Evolutionary conservation across 2,329 filamentous ascomycete genomes (phyloP).

Genomic region (Mycocentrospora acerina): DNA sequence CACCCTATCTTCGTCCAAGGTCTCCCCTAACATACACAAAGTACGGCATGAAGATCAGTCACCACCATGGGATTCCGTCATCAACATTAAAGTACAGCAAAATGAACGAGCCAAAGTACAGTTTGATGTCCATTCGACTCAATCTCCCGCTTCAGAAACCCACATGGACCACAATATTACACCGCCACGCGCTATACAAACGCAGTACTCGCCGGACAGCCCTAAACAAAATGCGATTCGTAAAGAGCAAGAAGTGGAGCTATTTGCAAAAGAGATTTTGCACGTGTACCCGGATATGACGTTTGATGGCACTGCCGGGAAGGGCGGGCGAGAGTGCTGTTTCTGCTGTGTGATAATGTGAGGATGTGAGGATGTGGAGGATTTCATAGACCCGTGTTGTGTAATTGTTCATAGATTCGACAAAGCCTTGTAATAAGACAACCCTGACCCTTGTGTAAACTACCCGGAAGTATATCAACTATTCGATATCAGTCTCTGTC

Average conservation of each 20-base stretch:
- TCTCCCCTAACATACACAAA: conserved; percentile 1
- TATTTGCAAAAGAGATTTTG: conserved; percentile 19
- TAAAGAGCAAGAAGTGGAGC: conserved; percentile 14
- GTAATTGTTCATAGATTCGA: too few species aligned
- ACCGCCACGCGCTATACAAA: too few species aligned
- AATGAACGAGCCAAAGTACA: conserved; percentile 3
- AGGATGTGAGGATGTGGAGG: too few species aligned
- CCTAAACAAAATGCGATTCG: background rate
- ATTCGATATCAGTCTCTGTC: too few species aligned
- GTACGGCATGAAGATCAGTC: conserved; percentile 10
- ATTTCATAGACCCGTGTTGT: too few species aligned
- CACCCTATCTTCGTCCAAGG: background rate
- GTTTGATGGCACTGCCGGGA: conserved; percentile 16
- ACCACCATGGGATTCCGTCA: conserved; percentile 18
- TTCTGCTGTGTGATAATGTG: conserved; percentile 19
- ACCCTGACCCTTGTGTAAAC: too few species aligned
- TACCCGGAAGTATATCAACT: too few species aligned
- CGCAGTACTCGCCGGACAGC: too few species aligned
- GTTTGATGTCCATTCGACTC: too few species aligned
- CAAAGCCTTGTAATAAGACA: too few species aligned
- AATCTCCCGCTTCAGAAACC: background rate
- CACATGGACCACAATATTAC: background rate
- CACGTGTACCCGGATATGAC: conserved; percentile 24
- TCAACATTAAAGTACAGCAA: conserved; percentile 9
- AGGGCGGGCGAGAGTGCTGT: conserved; percentile 6